These are phyloP conservation scores for Penicillium paxilli DNA, from an alignment of 495 filamentous ascomycete genomes.

Conservation along the genomic window DNA sequence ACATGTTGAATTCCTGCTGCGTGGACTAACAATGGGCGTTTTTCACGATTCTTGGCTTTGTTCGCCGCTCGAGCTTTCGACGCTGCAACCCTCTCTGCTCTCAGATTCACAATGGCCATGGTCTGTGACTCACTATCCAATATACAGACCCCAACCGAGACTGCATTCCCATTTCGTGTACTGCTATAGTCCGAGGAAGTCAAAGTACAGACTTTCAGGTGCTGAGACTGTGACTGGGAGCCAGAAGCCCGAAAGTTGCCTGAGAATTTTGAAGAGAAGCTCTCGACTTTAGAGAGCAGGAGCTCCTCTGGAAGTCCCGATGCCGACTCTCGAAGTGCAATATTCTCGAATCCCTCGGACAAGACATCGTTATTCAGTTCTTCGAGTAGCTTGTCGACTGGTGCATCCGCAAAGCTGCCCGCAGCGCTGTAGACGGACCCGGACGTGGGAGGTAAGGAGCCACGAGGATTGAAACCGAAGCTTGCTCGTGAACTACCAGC, in stretches of 20 bases:
- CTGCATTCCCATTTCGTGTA: slow-evolving; percentile 27
- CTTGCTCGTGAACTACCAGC: slow-evolving; percentile 63
- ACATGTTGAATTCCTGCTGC: slow-evolving; percentile 41
- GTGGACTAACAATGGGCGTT: slow-evolving; percentile 39
- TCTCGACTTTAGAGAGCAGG: slow-evolving; percentile 70
- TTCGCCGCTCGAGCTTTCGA: slow-evolving; percentile 33
- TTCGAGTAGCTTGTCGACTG: slow-evolving; percentile 71
- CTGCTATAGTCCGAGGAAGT: slow-evolving; percentile 50
- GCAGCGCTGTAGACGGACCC: slow-evolving; percentile 44
- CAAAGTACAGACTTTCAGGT: slow-evolving; percentile 64
- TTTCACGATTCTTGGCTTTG: slow-evolving; percentile 26
- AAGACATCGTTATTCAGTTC: slow-evolving; percentile 64
- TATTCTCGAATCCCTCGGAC: slow-evolving; percentile 66
- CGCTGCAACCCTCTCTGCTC: slow-evolving; percentile 35
- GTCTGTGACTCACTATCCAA: slow-evolving; percentile 66
- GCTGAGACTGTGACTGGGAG: slow-evolving; percentile 42
- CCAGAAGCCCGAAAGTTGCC: slow-evolving; percentile 55
- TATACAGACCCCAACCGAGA: slow-evolving; percentile 63
- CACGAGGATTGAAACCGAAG: slow-evolving; percentile 50
- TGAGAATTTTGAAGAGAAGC: slow-evolving; percentile 62
- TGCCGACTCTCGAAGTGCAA: slow-evolving; percentile 69
- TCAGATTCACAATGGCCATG: slow-evolving; percentile 66
- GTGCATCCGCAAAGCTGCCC: slow-evolving; percentile 61
- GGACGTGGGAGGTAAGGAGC: slow-evolving; percentile 40
- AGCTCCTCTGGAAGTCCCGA: slow-evolving; percentile 74